Evolutionary conservation across 2,329 filamentous ascomycete genomes (phyloP).

Genomic region (Alternaria metachromatica): DNA sequence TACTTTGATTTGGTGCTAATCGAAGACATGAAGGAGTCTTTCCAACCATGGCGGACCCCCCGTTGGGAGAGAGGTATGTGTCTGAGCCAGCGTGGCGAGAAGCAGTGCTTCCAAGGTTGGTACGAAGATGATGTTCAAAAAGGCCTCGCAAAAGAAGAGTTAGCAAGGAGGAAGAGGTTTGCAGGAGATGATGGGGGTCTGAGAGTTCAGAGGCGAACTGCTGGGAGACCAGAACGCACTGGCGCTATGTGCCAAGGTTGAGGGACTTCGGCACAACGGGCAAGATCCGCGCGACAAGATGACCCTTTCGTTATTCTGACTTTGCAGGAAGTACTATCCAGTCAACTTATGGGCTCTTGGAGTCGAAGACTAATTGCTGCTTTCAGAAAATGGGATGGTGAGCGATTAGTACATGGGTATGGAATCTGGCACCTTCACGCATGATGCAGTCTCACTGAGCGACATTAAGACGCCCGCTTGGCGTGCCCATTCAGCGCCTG

Average conservation of each 20-base stretch:
- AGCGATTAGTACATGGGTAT: not conserved
- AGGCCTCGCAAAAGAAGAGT: not conserved
- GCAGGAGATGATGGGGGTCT: not conserved
- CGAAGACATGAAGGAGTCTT: no score
- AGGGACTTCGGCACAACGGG: not conserved
- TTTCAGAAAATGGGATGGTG: not conserved
- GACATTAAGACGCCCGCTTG: not conserved
- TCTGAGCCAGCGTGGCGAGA: not conserved
- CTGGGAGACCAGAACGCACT: not conserved
- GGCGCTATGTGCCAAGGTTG: not conserved
- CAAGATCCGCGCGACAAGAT: not conserved
- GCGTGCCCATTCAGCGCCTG: no score
- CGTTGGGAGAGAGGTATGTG: not conserved
- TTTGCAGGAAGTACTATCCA: not conserved
- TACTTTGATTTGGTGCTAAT: no score
- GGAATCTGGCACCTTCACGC: not conserved
- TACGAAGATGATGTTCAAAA: no score
- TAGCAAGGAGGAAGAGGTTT: not conserved
- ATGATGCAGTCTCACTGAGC: not conserved
- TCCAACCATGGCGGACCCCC: no score
- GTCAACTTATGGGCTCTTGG: rapidly evolving
- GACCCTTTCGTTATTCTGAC: no score
- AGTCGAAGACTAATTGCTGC: no score
- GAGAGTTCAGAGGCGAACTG: not conserved
- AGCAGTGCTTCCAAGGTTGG: not conserved